Evolutionary conservation across 2,329 filamentous ascomycete species (phyloP).

Genomic region (Colletotrichum navitas): DNA sequence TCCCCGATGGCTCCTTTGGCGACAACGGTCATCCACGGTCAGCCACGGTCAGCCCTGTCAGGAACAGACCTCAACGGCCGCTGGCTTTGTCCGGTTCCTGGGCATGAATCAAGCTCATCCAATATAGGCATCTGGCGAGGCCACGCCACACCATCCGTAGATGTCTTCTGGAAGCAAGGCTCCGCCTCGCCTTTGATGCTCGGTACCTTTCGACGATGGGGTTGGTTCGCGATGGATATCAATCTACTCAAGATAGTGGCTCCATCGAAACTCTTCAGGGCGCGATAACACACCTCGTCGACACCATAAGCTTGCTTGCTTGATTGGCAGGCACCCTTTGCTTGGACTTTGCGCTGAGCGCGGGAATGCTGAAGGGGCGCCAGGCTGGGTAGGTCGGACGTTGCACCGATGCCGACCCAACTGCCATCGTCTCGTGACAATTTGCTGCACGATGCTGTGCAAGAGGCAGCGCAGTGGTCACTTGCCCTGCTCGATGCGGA

Average conservation of each 20-base stretch:
- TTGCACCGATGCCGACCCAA: slow-evolving; percentile 16
- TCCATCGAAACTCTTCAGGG: not conserved
- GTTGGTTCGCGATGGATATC: not conserved
- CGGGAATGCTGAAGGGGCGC: slow-evolving; percentile 4
- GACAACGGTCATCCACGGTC: slow-evolving; percentile 9
- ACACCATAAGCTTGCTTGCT: not conserved
- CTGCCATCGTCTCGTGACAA: slow-evolving; percentile 19
- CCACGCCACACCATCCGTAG: not conserved
- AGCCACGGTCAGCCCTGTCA: not conserved
- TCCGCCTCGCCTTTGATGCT: slow-evolving; percentile 17
- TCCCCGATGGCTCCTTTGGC: not conserved
- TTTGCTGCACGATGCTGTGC: not conserved
- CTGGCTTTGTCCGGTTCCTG: slow-evolving; percentile 3
- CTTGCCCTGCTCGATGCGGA: not conserved
- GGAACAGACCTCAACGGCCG: slow-evolving; percentile 10
- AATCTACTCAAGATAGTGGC: not conserved
- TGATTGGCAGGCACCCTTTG: not conserved
- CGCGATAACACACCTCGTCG: not conserved
- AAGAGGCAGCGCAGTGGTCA: not conserved
- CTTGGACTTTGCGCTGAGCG: not conserved
- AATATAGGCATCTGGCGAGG: slow-evolving; percentile 6
- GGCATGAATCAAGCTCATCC: slow-evolving; percentile 34
- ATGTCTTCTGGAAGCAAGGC: slow-evolving; percentile 17
- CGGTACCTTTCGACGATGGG: not conserved
- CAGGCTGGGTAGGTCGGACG: slow-evolving; percentile 1